Evolutionary conservation across 345 rosid species (phyloP).

Genomic region (Adansonia digitata): DNA sequence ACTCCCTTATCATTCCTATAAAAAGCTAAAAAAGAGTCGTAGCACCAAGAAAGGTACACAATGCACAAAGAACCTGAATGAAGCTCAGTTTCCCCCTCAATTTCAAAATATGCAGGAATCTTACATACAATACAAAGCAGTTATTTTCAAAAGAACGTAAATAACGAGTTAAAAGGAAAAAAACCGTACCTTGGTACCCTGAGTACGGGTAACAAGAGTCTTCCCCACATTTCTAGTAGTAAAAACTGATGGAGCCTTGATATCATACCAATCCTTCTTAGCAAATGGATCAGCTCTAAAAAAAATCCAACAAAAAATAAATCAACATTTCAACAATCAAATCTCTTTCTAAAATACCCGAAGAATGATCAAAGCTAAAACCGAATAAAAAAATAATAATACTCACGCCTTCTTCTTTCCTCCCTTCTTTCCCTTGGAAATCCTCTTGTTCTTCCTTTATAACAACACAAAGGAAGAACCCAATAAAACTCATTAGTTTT

Average conservation of each 20-base stretch:
- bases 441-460: conserved; percentile 86
- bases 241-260: conserved; percentile 88
- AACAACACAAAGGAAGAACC: not conserved
- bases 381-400: not conserved
- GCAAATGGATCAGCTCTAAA: conserved; percentile 82
- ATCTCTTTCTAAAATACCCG: not conserved
- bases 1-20: not conserved
- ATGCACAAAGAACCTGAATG: not conserved
- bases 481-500: not conserved
- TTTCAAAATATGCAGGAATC: not conserved
- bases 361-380: not conserved
- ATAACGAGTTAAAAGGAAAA: conserved; percentile 11
- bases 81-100: not conserved
- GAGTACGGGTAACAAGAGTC: conserved; percentile 87
- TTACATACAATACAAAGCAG: not conserved
- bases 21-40: not conserved
- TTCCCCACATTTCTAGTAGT: conserved; percentile 66
- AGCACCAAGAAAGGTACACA: not conserved
- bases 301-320: not conserved
- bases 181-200: conserved; percentile 75
- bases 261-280: conserved; percentile 97
- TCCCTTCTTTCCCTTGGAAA: conserved; percentile 96
- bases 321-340: not conserved
- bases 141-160: not conserved
- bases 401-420: conserved; percentile 95